Evolutionary conservation across 2,329 filamentous ascomycete species (phyloP), one percentile per base, ranked within the genome.

Genomic region (Orbilia quercus): DNA sequence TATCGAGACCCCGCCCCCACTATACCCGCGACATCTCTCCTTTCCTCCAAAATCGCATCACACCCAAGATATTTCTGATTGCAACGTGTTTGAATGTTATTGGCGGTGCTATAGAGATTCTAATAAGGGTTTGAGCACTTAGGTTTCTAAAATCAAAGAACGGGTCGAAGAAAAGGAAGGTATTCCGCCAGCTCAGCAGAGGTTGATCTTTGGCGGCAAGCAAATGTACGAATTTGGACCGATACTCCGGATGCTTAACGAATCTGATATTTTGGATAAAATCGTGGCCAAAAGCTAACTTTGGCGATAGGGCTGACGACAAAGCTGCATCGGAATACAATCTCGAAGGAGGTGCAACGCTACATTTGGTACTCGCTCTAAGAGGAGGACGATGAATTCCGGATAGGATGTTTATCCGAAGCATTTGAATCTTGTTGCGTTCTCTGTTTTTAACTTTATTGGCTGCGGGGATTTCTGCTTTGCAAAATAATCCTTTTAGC

Each of bases 91-190:
- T n/a, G n/a, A n/a, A 31, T 5, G 4, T 9, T 5, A 55, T 12
- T 42, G 18, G 25, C 20, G 25, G 2, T 20, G 16, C 4, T 38
- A 16, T 57, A 53, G 16, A 59, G 23, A 31, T 12, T 48, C 23
- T 25, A n/a, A 20, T 14, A 11, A 51, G 12, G n/a, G n/a, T 59
- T 31, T 22, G 20, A 36, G 7, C 54, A 45, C 47, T n/a, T 45
- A 96, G 92, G 91, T 98, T 78, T 89, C 90, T 42, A 89, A 93
- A 81, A 98, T 99, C 85, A 99, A 99, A 86, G 95, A 98, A 83
- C 93, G 94, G 79, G 95, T 99, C 64, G 95, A 99, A 82, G 95
- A 99, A 84, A 98, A 98, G 83, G 95, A 98, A 81, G 95, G 95
- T 66, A 99, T 99, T 78, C 94, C 95, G 45, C 95, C 95, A 0